Evolutionary conservation across 139 green algal genomes (phyloP), one percentile per base, ranked within the genome.

Genomic region (Microglena sp.): DNA sequence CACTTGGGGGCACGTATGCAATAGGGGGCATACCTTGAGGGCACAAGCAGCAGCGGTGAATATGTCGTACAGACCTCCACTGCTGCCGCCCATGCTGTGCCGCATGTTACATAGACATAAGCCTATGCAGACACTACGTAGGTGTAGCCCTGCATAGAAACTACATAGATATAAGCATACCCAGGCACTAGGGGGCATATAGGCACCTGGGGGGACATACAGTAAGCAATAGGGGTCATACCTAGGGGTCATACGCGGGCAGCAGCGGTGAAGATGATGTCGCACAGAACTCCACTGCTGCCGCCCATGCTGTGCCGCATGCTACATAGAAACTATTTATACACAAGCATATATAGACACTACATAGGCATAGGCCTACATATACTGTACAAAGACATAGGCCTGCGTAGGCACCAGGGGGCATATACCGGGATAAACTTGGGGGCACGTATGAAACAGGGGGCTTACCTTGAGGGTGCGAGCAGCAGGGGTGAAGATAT

Each of bases 241-340:
- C n/a, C n/a, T n/a, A n/a, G n/a, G n/a, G n/a, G n/a, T n/a, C n/a
- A n/a, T n/a, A 8, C 40, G 34, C 28, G 34, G 61, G 69, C 77
- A 15, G 67, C 77, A 32, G 74, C 66, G 0, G 74, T 75, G 2
- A 77, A 26, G 1, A 63, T 28, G 3, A 79, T 73, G 43, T 81
- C 76, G 64, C 89, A 85, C 62, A 87, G 65, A 3, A 71, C 87
- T 1, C 88, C 87, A 61, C 69, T 83, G 31, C 76, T 86, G 59
- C 88, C 87, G 11, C 87, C 88, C 76, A 92, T 82, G 22, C 66
- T 63, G 2, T 56, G 5, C 2, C 74, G 60, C 1, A 86, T 67
- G 26, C 28, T n/a, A n/a, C n/a, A n/a, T n/a, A n/a, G n/a, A n/a
- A n/a, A n/a, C n/a, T 18, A 50, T 18, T 24, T 18, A 50, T 18